Evolutionary conservation across 495 filamentous ascomycete genomes (phyloP).

Genomic region (Penicillium maclennaniae): DNA sequence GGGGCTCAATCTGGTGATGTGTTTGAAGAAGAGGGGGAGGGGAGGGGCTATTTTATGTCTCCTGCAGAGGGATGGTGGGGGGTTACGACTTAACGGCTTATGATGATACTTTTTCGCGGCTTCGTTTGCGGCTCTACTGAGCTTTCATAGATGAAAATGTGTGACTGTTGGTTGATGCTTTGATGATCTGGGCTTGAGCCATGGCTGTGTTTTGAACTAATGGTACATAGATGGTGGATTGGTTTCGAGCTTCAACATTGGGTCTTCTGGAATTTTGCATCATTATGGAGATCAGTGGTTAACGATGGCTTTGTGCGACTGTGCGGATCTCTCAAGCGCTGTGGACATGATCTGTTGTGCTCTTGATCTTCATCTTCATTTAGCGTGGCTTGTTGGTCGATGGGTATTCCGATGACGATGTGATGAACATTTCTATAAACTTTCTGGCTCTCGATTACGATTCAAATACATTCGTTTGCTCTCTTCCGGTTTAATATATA

Average conservation of each 20-base stretch:
- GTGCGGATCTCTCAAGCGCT: not conserved
- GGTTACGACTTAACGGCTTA: constrained; percentile 6
- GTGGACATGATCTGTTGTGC: not conserved
- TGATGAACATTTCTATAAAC: not conserved
- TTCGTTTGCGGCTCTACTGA: constrained; percentile 2
- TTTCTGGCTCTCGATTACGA: not conserved
- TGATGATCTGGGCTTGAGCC: not conserved
- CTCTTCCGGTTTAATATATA: too few relatives aligned
- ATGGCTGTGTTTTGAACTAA: not conserved
- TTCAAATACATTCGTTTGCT: too few relatives aligned
- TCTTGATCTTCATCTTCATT: not conserved
- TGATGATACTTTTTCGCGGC: not conserved
- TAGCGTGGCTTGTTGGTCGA: not conserved
- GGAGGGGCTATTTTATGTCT: too few relatives aligned
- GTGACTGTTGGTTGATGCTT: not conserved
- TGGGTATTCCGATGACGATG: not conserved
- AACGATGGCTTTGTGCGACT: not conserved
- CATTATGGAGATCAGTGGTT: constrained; percentile 15
- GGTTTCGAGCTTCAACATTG: not conserved
- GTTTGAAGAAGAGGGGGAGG: not conserved
- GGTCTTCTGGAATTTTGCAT: constrained; percentile 2
- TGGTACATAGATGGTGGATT: constrained; percentile 13
- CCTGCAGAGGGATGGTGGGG: too few relatives aligned
- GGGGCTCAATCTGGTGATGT: not conserved
- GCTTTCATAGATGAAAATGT: constrained; percentile 19